Base-by-base conservation (phyloP, 805 yeast species). In the Candida bentonensis region DNA sequence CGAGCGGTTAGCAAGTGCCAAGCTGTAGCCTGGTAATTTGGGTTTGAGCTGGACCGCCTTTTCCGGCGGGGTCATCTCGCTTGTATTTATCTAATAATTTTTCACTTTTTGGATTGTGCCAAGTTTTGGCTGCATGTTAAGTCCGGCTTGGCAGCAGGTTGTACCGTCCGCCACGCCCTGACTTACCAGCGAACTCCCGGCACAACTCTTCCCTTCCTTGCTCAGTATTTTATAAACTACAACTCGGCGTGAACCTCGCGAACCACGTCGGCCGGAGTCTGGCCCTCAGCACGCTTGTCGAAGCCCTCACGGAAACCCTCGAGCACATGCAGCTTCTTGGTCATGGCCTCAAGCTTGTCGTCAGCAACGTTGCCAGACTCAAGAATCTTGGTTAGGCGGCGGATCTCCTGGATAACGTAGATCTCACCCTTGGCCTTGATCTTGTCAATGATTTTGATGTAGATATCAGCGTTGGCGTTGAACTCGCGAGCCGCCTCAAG, bases 301-400 rank as follows among this genome's bases (percentile, higher is more conserved):
- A 9, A 5, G 7, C 17, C 36, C 13, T 30, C 36, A 9, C 36
- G 7, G 51, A 66, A 62, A 28, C 59, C 54, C 42, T 54, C 55
- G 49, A 78, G 59, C 30, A 78, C 65, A 52, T 80, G 80, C 43
- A 68, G 51, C 54, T 80, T 68, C 54, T 66, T 67, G 48, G 62
- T 61, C 55, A 78, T 64, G 46, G 69, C 66, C 52, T 80, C 87
- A 17, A 62, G 58, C 33, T 73, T 68, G n/a, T 55, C 61, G 9
- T 58, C 55, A 30, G 60, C 60, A 43, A 77, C 52, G 40, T 61
- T 57, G 15, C 63, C 64, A 25, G 53, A 51, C 21, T 51, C 46
- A 30, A 78, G 47, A 22, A 78, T 60, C 22, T 60, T 61, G 7
- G 57, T 52, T 42, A 79, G 64, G 47, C 86, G 67, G 2, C 51